phyloP scores from a whole-genome alignment of 2,329 filamentous ascomycete genomes.

The Penicillium hordei region DNA sequence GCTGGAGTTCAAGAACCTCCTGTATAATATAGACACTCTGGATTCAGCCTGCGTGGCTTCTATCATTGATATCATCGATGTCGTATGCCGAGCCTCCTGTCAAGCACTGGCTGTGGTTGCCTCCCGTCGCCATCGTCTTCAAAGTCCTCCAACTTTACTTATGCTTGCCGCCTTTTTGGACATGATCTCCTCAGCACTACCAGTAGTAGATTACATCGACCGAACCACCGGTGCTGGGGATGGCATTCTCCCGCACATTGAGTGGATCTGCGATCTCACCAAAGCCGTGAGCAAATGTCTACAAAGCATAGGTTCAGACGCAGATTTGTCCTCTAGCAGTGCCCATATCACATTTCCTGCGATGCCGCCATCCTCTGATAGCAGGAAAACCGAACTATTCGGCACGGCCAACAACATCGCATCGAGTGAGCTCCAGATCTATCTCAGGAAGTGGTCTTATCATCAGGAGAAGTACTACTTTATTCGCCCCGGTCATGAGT shows the following conservation, averaged over 20 bases:
- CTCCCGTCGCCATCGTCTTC: slow-evolving; percentile 34
- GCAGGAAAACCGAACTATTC: slow-evolving; percentile 19
- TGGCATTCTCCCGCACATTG: slow-evolving; percentile 34
- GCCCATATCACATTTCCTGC: slow-evolving; percentile 10
- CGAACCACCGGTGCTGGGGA: slow-evolving; percentile 31
- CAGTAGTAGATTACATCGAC: slow-evolving; percentile 50
- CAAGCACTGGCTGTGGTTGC: slow-evolving; percentile 40
- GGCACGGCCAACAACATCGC: slow-evolving; percentile 32
- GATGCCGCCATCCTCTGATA: slow-evolving; percentile 12
- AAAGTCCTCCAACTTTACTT: slow-evolving; percentile 41
- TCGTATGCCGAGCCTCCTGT: slow-evolving; percentile 41
- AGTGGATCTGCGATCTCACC: slow-evolving; percentile 43
- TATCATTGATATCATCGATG: slow-evolving; percentile 37
- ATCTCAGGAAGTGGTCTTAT: slow-evolving; percentile 50
- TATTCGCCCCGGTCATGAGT: slow-evolving; percentile 42
- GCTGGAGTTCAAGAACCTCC: slow-evolving; percentile 44
- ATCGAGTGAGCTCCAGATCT: slow-evolving; percentile 45
- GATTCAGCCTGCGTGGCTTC: slow-evolving; percentile 41
- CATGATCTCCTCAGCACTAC: slow-evolving; percentile 43
- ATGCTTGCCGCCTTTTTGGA: slow-evolving; percentile 43
- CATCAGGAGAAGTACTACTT: slow-evolving; percentile 50
- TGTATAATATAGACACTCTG: slow-evolving; percentile 48
- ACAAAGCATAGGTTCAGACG: neutral
- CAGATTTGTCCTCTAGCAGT: neutral
- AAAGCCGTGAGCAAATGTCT: slow-evolving; percentile 13